Percentiles rank a stretch among this genome's conserved stretches.
phyloP scores from a whole-genome alignment of 306 rosid genomes.

The Lithocarpus polystachyus region DNA sequence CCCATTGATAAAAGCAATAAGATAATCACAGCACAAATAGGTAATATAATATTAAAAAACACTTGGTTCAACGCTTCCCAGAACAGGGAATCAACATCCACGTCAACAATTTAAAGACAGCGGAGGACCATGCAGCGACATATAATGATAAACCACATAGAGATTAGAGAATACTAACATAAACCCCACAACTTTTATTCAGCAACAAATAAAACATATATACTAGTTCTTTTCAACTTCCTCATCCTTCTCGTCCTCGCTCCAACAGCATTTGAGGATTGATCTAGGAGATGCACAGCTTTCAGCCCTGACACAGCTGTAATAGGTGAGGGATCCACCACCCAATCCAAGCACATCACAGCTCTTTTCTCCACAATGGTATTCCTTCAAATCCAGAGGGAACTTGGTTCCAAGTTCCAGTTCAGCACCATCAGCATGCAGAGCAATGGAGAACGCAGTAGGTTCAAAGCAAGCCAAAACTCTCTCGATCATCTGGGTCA shows the following conservation, averaged over 20 bases:
- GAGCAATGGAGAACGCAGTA: constrained; percentile 42
- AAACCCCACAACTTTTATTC: too few species aligned
- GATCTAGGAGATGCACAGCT: constrained; percentile 47
- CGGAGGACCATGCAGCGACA: too few species aligned
- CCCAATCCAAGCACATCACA: constrained; percentile 34
- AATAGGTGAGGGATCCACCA: constrained; percentile 27
- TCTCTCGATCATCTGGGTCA: constrained; percentile 41
- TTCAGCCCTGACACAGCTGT: constrained; percentile 18
- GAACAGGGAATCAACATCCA: too few species aligned
- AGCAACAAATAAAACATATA: too few species aligned
- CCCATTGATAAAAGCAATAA: too few species aligned
- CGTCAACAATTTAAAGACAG: too few species aligned
- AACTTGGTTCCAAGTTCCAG: constrained; percentile 16
- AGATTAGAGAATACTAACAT: too few species aligned
- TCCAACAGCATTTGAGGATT: constrained; percentile 41
- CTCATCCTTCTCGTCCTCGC: constrained; percentile 49
- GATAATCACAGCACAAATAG: too few species aligned
- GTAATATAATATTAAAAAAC: too few species aligned
- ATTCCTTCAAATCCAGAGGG: constrained; percentile 36
- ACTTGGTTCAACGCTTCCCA: too few species aligned
- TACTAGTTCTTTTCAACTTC: constrained; percentile 3
- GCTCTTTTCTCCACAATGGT: constrained; percentile 26
- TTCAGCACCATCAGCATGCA: constrained; percentile 28
- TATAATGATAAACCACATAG: too few species aligned
- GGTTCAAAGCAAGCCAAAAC: constrained; percentile 50